phyloP scores from a whole-genome alignment of 2,329 filamentous ascomycete genomes.

The Monosporascus sp. region DNA sequence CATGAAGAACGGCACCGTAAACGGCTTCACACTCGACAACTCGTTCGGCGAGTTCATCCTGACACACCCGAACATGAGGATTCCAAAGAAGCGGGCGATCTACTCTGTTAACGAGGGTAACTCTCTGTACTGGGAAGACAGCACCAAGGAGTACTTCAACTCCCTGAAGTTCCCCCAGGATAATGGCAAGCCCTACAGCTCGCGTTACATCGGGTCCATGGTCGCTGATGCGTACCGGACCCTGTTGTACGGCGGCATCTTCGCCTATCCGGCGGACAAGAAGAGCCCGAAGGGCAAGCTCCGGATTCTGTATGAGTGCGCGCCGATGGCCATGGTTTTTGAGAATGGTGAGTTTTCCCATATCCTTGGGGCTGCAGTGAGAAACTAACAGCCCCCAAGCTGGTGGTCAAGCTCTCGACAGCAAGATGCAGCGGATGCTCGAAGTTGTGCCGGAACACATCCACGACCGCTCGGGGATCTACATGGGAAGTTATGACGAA shows the following conservation, averaged over 20 bases:
- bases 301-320: constrained; percentile 95
- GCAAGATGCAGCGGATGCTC: constrained; percentile 86
- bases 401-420: constrained; percentile 87
- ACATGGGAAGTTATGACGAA: constrained; percentile 91
- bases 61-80: constrained; percentile 88
- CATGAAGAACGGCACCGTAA: constrained; percentile 87
- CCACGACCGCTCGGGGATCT: constrained; percentile 93
- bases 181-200: constrained; percentile 82
- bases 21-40: constrained; percentile 97
- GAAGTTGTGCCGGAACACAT: constrained; percentile 86
- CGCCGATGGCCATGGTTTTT: constrained; percentile 97
- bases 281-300: constrained; percentile 99
- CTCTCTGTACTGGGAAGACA: constrained; percentile 90
- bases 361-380: not conserved
- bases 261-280: constrained; percentile 95
- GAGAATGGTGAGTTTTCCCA: constrained; percentile 72
- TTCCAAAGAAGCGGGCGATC: constrained; percentile 75
- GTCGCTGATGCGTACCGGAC: constrained; percentile 97
- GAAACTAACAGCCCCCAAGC: constrained; percentile 46
- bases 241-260: constrained; percentile 90
- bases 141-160: constrained; percentile 82
- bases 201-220: constrained; percentile 96
- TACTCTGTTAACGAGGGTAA: constrained; percentile 99
- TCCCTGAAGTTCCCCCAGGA: constrained; percentile 75
- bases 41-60: constrained; percentile 98